phyloP scores from a whole-genome alignment of 129 eudicot species.

The Lactuca sativa region DNA sequence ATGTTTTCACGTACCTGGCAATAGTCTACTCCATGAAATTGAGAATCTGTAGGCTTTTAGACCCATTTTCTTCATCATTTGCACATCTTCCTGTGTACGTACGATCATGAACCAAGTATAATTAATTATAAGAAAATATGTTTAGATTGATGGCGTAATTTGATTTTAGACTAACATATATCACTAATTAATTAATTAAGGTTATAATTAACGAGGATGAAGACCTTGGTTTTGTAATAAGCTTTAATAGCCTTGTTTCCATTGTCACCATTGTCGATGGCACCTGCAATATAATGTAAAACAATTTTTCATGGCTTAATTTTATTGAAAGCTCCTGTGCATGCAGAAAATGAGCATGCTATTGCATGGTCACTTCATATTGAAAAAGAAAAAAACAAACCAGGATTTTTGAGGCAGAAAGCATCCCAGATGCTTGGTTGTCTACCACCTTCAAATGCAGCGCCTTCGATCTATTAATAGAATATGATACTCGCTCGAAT shows the following conservation, averaged over 20 bases:
- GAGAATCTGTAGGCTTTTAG: slow-evolving; percentile 37
- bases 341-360: neutral
- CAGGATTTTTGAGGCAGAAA: slow-evolving; percentile 35
- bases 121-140: neutral
- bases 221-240: slow-evolving; percentile 28
- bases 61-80: slow-evolving; percentile 36
- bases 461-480: slow-evolving; percentile 39
- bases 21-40: slow-evolving; percentile 38
- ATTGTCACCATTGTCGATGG: slow-evolving; percentile 26
- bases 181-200: neutral
- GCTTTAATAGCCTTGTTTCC: slow-evolving; percentile 24
- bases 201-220: neutral
- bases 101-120: neutral
- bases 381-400: slow-evolving; percentile 2
- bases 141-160: neutral
- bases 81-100: slow-evolving; percentile 33
- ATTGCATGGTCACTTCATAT: neutral
- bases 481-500: too few species aligned
- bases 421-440: slow-evolving; percentile 45
- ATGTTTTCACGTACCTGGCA: slow-evolving; percentile 20
- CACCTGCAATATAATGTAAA: neutral
- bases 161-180: neutral
- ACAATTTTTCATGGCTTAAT: neutral
- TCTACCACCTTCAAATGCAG: slow-evolving; percentile 38
- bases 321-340: neutral